phyloP scores from a whole-genome alignment of 2,329 filamentous ascomycete species.

The Fusarium agapanthi region DNA sequence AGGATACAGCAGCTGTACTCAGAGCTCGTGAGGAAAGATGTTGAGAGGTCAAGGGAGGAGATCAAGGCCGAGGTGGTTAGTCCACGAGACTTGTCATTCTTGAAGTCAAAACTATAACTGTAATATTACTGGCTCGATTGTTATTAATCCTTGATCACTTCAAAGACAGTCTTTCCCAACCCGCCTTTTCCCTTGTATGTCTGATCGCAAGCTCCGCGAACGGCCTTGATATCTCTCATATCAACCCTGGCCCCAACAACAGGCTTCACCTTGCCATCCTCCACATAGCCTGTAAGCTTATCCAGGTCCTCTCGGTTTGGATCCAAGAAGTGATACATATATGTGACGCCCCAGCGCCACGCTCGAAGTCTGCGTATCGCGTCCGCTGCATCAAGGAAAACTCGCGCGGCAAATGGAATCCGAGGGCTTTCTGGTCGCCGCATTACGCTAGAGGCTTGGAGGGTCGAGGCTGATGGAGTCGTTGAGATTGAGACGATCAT shows the following conservation, averaged over 20 bases:
- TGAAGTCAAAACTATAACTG: background rate
- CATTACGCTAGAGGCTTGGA: background rate
- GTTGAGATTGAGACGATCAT: background rate
- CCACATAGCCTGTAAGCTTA: background rate
- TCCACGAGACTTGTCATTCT: background rate
- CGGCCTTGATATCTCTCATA: background rate
- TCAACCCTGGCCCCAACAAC: background rate
- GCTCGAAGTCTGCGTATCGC: background rate
- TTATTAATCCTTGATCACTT: background rate
- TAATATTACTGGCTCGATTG: accelerated
- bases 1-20: background rate
- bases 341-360: background rate
- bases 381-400: background rate
- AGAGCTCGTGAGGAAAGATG: background rate
- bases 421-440: background rate
- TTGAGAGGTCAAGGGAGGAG: background rate
- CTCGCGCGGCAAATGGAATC: background rate
- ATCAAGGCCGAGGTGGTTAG: background rate
- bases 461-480: background rate
- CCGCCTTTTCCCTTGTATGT: accelerated
- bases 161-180: background rate
- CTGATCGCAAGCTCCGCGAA: background rate
- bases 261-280: background rate
- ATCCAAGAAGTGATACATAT: background rate
- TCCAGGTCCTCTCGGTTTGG: background rate